Evolutionary conservation across 176 grass and related monocot species (phyloP).

Genomic region (Paspalum notatum): DNA sequence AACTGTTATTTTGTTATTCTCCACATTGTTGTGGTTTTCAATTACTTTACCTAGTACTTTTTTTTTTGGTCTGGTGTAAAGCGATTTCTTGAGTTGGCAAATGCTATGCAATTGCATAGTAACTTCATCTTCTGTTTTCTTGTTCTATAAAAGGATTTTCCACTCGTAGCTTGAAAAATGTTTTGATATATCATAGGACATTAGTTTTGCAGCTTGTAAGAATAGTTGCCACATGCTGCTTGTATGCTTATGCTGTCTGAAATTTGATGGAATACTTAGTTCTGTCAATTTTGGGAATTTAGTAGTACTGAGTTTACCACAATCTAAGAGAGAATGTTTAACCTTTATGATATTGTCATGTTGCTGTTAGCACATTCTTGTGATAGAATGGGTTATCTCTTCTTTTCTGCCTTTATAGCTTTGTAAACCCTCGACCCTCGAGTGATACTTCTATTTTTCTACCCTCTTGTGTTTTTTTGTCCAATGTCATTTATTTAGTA

Average conservation of each 20-base stretch:
- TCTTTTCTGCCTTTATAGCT: slow-evolving; percentile 6
- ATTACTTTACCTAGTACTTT: not conserved
- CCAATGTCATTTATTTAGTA: not conserved
- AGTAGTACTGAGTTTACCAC: not conserved
- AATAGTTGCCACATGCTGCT: not conserved
- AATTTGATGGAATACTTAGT: not conserved
- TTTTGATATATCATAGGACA: not conserved
- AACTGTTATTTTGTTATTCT: not conserved
- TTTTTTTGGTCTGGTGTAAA: not conserved
- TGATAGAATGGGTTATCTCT: not conserved
- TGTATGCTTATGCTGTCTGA: not conserved
- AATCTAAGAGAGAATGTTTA: not conserved
- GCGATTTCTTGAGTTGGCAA: not conserved
- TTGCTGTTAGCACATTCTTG: not conserved
- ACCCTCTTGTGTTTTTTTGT: slow-evolving; percentile 5
- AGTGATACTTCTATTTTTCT: not conserved
- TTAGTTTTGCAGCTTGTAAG: not conserved
- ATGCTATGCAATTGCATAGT: not conserved
- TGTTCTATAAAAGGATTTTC: slow-evolving; percentile 8
- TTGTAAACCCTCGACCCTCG: not conserved
- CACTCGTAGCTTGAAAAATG: slow-evolving; percentile 2
- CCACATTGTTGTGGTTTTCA: not conserved
- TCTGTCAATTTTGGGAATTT: not conserved
- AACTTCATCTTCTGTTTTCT: slow-evolving; percentile 11
- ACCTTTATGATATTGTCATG: slow-evolving; percentile 10